Conservation (phyloP, 2,329 filamentous ascomycete species). For the Botryotinia narcissicola region DNA sequence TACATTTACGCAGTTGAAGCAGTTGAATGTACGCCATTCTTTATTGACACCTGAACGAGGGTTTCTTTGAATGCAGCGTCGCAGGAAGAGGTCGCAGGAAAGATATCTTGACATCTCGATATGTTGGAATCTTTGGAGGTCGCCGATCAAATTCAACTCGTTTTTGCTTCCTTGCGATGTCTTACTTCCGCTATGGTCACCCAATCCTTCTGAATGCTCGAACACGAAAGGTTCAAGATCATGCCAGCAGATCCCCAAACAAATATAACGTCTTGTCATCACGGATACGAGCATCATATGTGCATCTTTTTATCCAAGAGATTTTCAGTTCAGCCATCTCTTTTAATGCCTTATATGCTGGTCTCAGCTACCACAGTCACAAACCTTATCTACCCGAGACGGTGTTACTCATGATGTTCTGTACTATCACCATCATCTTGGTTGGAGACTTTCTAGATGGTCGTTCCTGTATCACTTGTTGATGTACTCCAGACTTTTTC, state of each 20-base stretch:
- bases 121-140: constrained; percentile 2
- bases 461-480: constrained; percentile 16
- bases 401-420: constrained; percentile 12
- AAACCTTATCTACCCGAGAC: constrained; percentile 15
- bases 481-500: constrained; percentile 19
- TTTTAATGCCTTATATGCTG: constrained; percentile 18
- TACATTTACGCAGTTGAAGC: constrained; percentile 4
- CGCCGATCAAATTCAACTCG: constrained; percentile 7
- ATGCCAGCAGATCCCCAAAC: constrained; percentile 16
- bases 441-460: constrained; percentile 18
- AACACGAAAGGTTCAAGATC: constrained; percentile 17
- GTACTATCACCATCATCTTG: constrained; percentile 18
- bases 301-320: constrained; percentile 11
- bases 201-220: not conserved
- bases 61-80: not conserved
- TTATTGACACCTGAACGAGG: constrained; percentile 7
- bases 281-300: constrained; percentile 15
- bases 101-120: not conserved
- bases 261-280: constrained; percentile 22
- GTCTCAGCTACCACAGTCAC: constrained; percentile 10
- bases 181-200: constrained; percentile 21
- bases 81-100: not conserved
- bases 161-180: constrained; percentile 14
- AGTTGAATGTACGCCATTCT: not conserved
- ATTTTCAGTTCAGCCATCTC: constrained; percentile 14